Conservation (phyloP, 2,329 filamentous ascomycete species). For the Penicillium janthinellum region DNA sequence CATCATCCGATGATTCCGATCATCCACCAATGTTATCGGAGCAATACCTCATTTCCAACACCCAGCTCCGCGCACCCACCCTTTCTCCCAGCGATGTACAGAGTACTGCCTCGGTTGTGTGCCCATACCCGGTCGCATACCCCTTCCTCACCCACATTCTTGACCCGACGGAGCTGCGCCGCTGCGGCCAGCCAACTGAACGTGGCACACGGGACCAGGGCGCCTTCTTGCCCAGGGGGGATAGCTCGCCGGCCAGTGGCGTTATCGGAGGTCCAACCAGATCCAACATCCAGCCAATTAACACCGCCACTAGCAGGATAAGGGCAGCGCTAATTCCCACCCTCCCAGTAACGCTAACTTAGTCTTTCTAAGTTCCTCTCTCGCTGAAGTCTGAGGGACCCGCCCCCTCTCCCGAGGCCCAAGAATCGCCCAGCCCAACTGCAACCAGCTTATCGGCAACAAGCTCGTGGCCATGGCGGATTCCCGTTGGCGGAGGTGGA, state of each 20-base stretch:
- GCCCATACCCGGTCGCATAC: background rate
- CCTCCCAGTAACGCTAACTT: background rate
- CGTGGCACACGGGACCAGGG: conserved; percentile 1
- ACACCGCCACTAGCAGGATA: conserved; percentile 1
- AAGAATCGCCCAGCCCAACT: conserved; percentile 7
- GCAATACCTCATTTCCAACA: background rate
- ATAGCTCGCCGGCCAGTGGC: background rate
- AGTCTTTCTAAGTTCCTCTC: too few relatives aligned
- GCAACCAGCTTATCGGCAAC: conserved; percentile 17
- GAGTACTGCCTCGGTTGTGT: background rate
- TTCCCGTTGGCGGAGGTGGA: background rate
- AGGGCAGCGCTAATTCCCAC: background rate
- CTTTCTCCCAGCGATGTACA: too few relatives aligned
- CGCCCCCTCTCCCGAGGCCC: background rate
- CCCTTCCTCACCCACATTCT: background rate
- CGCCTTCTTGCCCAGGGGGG: background rate
- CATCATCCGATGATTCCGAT: background rate
- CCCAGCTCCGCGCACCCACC: background rate
- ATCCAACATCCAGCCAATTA: background rate
- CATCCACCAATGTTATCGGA: background rate
- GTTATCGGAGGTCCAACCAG: background rate
- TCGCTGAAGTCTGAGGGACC: background rate
- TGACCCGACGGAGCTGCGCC: conserved; percentile 6
- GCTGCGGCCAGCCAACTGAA: conserved; percentile 3
- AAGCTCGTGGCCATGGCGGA: conserved; percentile 10